A percentile compares a stretch with the other conserved stretches of the same genome.
phyloP scores from a whole-genome alignment of 345 rosid genomes.

The Rhizophora apiculata region DNA sequence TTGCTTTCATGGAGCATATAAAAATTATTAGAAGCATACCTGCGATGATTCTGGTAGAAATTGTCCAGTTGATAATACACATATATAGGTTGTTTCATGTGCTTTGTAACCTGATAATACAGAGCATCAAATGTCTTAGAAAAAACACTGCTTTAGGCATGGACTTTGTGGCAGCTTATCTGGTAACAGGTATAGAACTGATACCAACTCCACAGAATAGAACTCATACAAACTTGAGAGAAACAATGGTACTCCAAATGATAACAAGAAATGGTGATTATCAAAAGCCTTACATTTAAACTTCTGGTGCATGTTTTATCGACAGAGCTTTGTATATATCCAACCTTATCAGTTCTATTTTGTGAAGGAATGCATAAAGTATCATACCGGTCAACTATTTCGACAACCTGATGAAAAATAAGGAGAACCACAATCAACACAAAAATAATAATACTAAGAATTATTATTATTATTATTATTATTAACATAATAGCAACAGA shows the following conservation, averaged over 20 bases:
- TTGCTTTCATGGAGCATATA: background rate
- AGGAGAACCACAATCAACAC: conserved; percentile 15
- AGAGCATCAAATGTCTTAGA: background rate
- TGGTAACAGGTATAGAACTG: conserved; percentile 1
- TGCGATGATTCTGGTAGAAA: conserved; percentile 97
- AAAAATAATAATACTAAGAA: background rate
- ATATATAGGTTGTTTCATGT: conserved; percentile 84
- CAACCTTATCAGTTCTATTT: conserved; percentile 46
- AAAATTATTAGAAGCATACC: conserved; percentile 40
- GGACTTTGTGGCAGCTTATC: too few species aligned
- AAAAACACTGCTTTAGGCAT: background rate
- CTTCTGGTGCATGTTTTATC: conserved; percentile 50
- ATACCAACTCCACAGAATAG: background rate
- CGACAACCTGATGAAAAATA: conserved; percentile 64
- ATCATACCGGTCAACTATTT: conserved; percentile 83
- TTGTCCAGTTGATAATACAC: conserved; percentile 97
- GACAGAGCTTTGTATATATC: conserved; percentile 52
- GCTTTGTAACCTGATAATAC: conserved; percentile 57
- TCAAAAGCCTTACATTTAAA: conserved; percentile 44
- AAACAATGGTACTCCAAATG: background rate
- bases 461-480: background rate
- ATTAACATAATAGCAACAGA: background rate
- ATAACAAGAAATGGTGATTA: background rate
- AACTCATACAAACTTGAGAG: background rate
- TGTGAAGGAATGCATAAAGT: conserved; percentile 52